Conservation (phyloP, 2,329 filamentous ascomycete species). For the Diaporthe longicolla region DNA sequence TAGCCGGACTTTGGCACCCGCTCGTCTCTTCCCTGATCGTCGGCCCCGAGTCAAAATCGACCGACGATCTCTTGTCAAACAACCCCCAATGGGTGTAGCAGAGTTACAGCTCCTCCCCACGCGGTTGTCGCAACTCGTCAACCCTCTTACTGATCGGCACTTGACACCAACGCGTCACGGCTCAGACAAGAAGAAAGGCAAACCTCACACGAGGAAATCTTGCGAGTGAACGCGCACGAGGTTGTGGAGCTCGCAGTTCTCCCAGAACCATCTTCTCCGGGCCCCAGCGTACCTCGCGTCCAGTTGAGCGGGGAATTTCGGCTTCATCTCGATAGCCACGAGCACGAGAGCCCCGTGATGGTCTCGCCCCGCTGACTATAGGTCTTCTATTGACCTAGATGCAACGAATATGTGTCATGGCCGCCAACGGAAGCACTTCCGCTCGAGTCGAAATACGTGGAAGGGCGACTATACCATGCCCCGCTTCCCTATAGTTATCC, state of each 20-base stretch:
- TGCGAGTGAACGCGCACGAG: background rate
- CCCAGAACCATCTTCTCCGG: background rate
- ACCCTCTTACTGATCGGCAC: background rate
- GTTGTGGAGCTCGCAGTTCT: conserved; percentile 7
- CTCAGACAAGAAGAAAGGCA: background rate
- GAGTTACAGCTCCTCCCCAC: conserved; percentile 24
- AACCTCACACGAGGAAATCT: background rate
- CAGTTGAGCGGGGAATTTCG: background rate
- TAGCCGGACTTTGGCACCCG: background rate
- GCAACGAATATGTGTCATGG: background rate
- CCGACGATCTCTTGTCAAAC: conserved; percentile 2
- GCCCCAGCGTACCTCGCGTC: background rate
- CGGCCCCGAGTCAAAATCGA: conserved; percentile 11
- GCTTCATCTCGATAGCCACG: background rate
- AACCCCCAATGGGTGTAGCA: conserved; percentile 13
- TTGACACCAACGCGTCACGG: background rate
- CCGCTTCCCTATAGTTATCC: conserved; percentile 20
- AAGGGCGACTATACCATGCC: conserved; percentile 11
- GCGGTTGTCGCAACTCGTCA: conserved; percentile 1
- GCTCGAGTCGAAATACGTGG: conserved; percentile 9
- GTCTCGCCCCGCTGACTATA: conserved; percentile 1
- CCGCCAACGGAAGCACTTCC: background rate
- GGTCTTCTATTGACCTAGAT: conserved; percentile 3
- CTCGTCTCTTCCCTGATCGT: conserved; percentile 10
- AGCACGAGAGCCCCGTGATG: conserved; percentile 16